A percentile compares a stretch with the other conserved stretches of the same genome.
Conservation (phyloP, 371 early-diverging fungal genomes). For the Mucor lusitanicus region DNA sequence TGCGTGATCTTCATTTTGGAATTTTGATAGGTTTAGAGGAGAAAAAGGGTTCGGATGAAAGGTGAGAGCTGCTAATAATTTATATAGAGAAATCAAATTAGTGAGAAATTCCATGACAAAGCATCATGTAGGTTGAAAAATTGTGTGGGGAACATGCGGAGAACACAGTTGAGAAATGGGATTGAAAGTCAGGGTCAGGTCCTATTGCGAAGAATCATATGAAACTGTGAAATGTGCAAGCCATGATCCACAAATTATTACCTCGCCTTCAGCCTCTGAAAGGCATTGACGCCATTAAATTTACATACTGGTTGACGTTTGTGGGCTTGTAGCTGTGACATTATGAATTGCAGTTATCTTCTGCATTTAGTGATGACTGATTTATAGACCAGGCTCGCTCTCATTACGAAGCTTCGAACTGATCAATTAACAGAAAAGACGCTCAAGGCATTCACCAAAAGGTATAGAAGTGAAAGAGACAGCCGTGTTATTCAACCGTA, state of each 20-base stretch:
- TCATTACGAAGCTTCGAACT: too few relatives aligned
- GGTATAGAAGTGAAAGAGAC: too few relatives aligned
- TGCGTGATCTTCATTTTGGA: slow-evolving; percentile 13
- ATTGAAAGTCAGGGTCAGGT: not conserved
- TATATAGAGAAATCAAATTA: not conserved
- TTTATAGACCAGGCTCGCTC: too few relatives aligned
- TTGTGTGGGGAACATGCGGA: not conserved
- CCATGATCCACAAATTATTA: not conserved
- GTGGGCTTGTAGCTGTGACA: not conserved
- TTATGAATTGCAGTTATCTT: too few relatives aligned
- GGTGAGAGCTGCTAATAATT: not conserved
- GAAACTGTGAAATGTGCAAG: not conserved
- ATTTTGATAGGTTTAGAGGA: not conserved
- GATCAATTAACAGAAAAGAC: too few relatives aligned
- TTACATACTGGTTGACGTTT: too few relatives aligned
- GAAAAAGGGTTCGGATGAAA: not conserved
- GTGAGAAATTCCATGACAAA: slow-evolving; percentile 11
- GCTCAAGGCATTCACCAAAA: too few relatives aligned
- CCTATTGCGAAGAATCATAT: not conserved
- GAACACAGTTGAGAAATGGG: not conserved
- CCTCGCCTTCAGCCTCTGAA: too few relatives aligned
- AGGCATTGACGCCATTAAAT: not conserved
- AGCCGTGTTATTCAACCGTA: too few relatives aligned
- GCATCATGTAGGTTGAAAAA: not conserved
- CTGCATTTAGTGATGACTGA: too few relatives aligned